Evolutionary conservation across 2,329 filamentous ascomycete genomes (phyloP).

Genomic region (Rugonectria rugulosa): DNA sequence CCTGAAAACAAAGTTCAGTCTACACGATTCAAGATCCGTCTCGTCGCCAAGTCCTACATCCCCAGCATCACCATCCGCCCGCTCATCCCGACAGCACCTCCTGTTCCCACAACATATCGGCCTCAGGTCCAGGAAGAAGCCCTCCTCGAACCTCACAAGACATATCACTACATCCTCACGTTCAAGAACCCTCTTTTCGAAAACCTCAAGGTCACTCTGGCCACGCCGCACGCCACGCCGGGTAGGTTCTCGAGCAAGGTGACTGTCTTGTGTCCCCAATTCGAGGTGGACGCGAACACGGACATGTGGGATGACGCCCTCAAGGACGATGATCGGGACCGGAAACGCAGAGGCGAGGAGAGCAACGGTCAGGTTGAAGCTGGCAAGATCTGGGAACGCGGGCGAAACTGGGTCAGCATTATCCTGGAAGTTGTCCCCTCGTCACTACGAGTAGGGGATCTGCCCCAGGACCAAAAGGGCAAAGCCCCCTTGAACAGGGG

Average conservation of each 20-base stretch:
- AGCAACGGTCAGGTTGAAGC: constrained; percentile 71
- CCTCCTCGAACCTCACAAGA: constrained; percentile 63
- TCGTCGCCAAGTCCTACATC: constrained; percentile 88
- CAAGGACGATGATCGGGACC: constrained; percentile 57
- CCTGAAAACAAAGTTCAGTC: constrained; percentile 90
- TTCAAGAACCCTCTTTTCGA: constrained; percentile 96
- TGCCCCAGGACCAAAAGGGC: constrained; percentile 48
- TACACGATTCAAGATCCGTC: constrained; percentile 89
- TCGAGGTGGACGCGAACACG: constrained; percentile 94
- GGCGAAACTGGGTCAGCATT: constrained; percentile 93
- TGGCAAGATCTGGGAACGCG: constrained; percentile 95
- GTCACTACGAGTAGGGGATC: constrained; percentile 53
- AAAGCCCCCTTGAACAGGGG: constrained; percentile 57
- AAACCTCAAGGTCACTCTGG: constrained; percentile 83
- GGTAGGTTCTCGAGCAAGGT: constrained; percentile 80
- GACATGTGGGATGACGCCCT: constrained; percentile 87
- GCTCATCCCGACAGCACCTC: constrained; percentile 52
- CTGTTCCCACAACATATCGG: constrained; percentile 45
- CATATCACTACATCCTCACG: constrained; percentile 84
- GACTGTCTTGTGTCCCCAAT: constrained; percentile 92
- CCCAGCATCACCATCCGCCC: constrained; percentile 80
- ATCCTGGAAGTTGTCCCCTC: constrained; percentile 87
- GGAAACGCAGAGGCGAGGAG: constrained; percentile 51
- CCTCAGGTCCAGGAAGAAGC: constrained; percentile 42
- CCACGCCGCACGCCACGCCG: constrained; percentile 81